These are phyloP conservation scores for Wickerhamomyces ciferrii DNA, from an alignment of 805 yeast genomes.

Conservation along the genomic window DNA sequence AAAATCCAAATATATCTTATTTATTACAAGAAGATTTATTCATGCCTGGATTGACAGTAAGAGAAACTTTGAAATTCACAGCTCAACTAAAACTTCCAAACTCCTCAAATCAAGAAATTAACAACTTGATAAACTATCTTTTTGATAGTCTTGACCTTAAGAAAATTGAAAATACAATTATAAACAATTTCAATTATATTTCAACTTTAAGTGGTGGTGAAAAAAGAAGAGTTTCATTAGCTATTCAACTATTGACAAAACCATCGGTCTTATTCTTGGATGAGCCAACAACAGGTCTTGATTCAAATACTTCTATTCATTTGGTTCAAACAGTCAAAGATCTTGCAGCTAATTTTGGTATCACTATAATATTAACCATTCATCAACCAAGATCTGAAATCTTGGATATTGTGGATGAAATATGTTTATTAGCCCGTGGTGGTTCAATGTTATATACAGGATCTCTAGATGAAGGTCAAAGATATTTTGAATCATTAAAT, in stretches of 20 bases:
- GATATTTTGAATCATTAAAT: constrained; percentile 41
- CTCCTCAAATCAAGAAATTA: constrained; percentile 25
- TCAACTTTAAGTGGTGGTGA: constrained; percentile 80
- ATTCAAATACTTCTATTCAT: constrained; percentile 69
- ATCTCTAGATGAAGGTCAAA: constrained; percentile 34
- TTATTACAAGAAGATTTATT: constrained; percentile 75
- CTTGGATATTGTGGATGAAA: constrained; percentile 60
- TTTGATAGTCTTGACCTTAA: constrained; percentile 52
- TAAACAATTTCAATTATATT: constrained; percentile 48
- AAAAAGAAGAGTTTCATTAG: constrained; percentile 72
- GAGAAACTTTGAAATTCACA: constrained; percentile 67
- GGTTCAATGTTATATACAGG: constrained; percentile 38
- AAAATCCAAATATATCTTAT: constrained; percentile 40
- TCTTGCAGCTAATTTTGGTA: constrained; percentile 48
- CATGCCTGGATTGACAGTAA: constrained; percentile 65
- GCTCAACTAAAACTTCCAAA: constrained; percentile 67
- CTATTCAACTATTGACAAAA: constrained; percentile 72
- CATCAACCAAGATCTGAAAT: constrained; percentile 89
- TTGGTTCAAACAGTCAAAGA: constrained; percentile 58
- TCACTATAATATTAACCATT: constrained; percentile 71
- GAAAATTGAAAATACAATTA: constrained; percentile 59
- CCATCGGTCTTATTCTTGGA: constrained; percentile 77
- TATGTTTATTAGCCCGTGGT: constrained; percentile 67
- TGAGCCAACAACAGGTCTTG: constrained; percentile 88
- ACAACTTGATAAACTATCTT: not conserved